A percentile compares a stretch with the other conserved stretches of the same genome.
Conservation (phyloP, 2,329 filamentous ascomycete genomes). For the Fusarium sp. region DNA sequence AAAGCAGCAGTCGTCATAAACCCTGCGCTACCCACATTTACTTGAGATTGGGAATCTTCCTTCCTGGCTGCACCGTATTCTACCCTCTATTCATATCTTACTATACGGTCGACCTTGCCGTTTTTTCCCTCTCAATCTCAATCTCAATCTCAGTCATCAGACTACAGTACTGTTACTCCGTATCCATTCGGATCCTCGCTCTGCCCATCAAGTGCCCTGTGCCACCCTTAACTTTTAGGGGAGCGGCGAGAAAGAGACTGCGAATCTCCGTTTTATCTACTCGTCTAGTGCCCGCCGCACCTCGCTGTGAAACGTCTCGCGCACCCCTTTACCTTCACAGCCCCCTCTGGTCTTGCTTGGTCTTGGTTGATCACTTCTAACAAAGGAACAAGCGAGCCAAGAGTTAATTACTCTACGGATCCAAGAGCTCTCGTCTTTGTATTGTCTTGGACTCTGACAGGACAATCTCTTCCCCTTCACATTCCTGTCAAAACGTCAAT, state of each 20-base stretch:
- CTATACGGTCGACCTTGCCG: slow-evolving; percentile 30
- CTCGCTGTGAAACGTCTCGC: slow-evolving; percentile 46
- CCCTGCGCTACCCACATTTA: slow-evolving; percentile 35
- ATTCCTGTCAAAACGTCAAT: slow-evolving; percentile 24
- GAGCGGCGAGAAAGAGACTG: neutral
- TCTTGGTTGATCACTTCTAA: slow-evolving; percentile 10
- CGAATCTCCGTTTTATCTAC: slow-evolving; percentile 31
- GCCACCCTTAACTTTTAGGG: slow-evolving; percentile 17
- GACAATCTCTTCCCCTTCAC: slow-evolving; percentile 2
- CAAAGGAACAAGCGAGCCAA: slow-evolving; percentile 18
- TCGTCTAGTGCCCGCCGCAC: slow-evolving; percentile 41
- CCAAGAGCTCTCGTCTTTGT: neutral
- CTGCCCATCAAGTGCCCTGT: slow-evolving; percentile 34
- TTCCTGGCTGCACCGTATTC: slow-evolving; percentile 21
- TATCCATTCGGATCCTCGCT: neutral
- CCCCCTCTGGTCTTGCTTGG: neutral
- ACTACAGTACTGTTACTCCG: slow-evolving; percentile 4
- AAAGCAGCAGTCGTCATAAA: slow-evolving; percentile 36
- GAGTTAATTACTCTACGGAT: neutral
- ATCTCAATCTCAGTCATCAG: slow-evolving; percentile 4
- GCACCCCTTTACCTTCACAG: slow-evolving; percentile 39
- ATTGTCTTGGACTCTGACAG: slow-evolving; percentile 8
- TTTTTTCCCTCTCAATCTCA: slow-evolving; percentile 25
- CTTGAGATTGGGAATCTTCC: slow-evolving; percentile 32
- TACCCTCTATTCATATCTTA: slow-evolving; percentile 24